Conservation (phyloP, 108 stramenopile species). For the Skeletonema marinoi region DNA sequence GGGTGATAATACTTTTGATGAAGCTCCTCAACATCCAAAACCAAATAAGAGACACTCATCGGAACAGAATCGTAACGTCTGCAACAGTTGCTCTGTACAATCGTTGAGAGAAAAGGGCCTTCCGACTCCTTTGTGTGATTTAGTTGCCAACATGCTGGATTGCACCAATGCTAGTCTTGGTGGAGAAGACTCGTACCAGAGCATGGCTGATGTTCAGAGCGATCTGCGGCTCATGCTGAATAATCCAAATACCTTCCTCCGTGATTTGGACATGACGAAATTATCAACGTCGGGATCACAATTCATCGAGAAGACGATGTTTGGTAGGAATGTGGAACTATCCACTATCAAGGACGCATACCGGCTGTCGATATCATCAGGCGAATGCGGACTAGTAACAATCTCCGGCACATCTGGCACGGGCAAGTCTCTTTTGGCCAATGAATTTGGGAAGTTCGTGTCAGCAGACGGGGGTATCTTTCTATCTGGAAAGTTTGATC, state of each 20-base stretch:
- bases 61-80: not conserved
- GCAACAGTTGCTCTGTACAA: not conserved
- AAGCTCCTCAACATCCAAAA: not conserved
- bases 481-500: too few relatives aligned
- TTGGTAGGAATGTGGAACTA: not conserved
- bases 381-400: too few relatives aligned
- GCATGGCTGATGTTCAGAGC: not conserved
- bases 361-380: too few relatives aligned
- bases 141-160: slow-evolving; percentile 21
- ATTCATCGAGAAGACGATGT: not conserved
- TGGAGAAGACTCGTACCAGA: slow-evolving; percentile 10
- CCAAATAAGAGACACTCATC: not conserved
- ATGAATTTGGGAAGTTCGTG: too few relatives aligned
- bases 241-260: slow-evolving; percentile 2
- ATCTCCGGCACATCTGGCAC: too few relatives aligned
- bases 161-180: slow-evolving; percentile 1
- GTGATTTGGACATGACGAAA: slow-evolving; percentile 5
- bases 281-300: slow-evolving; percentile 10
- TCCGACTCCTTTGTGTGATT: slow-evolving; percentile 14
- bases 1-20: too few relatives aligned
- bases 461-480: too few relatives aligned
- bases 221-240: slow-evolving; percentile 18
- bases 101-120: slow-evolving; percentile 6
- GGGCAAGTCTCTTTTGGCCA: too few relatives aligned
- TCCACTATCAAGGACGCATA: too few relatives aligned